Evolutionary conservation across 129 eudicot genomes (phyloP).

Genomic region (Apium graveolens): DNA sequence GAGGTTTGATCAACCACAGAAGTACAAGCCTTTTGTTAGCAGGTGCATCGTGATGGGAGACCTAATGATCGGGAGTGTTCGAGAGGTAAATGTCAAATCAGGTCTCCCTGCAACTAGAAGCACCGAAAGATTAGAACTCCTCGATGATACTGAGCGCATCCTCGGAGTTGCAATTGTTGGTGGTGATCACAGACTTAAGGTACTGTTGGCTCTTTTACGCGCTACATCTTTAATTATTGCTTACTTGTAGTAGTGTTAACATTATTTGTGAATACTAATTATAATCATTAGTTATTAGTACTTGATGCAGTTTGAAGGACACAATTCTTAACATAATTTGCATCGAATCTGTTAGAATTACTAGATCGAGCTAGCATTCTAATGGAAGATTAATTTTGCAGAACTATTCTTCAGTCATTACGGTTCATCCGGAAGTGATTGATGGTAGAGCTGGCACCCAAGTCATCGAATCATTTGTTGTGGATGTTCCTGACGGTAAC

Average conservation of each 20-base stretch:
- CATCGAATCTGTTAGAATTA: neutral
- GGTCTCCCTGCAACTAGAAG: conserved; percentile 35
- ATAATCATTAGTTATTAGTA: no score
- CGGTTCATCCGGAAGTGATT: conserved; percentile 16
- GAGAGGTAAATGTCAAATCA: conserved; percentile 27
- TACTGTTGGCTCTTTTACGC: neutral
- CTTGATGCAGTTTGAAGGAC: neutral
- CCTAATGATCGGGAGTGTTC: conserved; percentile 24
- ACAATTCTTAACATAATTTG: neutral
- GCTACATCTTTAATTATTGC: no score
- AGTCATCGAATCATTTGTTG: conserved; percentile 22
- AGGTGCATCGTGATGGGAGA: conserved; percentile 23
- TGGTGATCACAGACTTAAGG: conserved; percentile 33
- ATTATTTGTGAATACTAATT: neutral
- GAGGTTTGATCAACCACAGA: conserved; percentile 19
- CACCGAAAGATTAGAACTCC: conserved; percentile 29
- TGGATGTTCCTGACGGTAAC: conserved; percentile 24
- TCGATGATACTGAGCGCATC: conserved; percentile 21
- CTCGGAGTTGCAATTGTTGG: conserved; percentile 26
- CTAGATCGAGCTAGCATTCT: neutral
- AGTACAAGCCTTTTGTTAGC: conserved; percentile 37
- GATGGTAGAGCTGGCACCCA: conserved; percentile 14
- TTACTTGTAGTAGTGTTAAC: no score
- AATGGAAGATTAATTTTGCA: neutral
- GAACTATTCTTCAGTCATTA: conserved; percentile 9